Evolutionary conservation across 108 stramenopile genomes (phyloP), one percentile per base, ranked within the genome.

Genomic region (Mediolabrus comicus): DNA sequence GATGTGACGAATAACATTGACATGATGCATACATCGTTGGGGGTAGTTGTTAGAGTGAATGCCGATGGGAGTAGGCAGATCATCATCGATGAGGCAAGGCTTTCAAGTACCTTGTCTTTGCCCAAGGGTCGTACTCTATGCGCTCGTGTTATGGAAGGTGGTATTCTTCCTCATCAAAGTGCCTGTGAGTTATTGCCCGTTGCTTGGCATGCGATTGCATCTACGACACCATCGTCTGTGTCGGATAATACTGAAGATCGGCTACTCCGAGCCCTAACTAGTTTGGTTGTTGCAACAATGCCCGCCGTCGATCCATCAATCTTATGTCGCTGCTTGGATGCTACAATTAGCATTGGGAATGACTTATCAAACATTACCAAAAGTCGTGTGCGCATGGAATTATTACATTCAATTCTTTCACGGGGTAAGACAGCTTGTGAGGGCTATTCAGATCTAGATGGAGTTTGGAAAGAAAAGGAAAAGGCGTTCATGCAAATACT

Each of bases 111-210:
- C 16, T 19, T 85, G 24, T 91, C 87, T 34, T 62, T 94, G 17
- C 62, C 75, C 56, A 94, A 94, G 77, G 93, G 93, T 31, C 75
- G 84, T n/a, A 67, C 80, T 0, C 59, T 94, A 27, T 71, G 86
- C 22, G 67, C 86, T 16, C 82, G 93, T 9, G 79, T 82, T 8
- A 74, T 94, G 55, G 90, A 94, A 53, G 84, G 85, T 26, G 89
- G 90, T 2, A 72, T 94, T 16, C 36, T 94, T 17, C 93, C 93
- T 11, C 88, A 89, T 30, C 74, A 66, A 26, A 86, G 87, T 30
- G 90, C 87, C 2, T 86, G 84, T 38, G 74, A 76, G 34, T 36
- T 91, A 16, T 67, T 94, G 46, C 90, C 93, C 51, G 39, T 28
- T 13, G 62, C 85, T 12, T 62, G 90, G 38, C 60, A 28, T 22